These are phyloP conservation scores for Zymoseptoria pseudotritici DNA, from an alignment of 2,329 filamentous ascomycete genomes.

Conservation along the genomic window DNA sequence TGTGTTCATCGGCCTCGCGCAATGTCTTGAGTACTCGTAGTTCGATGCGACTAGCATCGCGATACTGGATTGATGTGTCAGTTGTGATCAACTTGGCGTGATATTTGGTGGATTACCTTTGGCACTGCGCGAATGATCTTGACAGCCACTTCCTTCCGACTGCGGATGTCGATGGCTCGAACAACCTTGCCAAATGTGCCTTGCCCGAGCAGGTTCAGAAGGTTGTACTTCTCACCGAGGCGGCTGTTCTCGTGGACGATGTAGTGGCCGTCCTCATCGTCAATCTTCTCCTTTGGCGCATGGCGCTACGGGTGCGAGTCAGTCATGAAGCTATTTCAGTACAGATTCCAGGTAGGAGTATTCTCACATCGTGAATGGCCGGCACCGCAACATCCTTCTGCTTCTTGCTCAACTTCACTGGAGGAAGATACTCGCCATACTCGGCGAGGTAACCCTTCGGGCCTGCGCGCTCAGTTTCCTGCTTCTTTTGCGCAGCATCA, in stretches of 20 bases:
- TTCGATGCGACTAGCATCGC: constrained; percentile 92
- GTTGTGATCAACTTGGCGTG: not conserved
- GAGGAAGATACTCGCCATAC: constrained; percentile 68
- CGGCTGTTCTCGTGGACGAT: constrained; percentile 82
- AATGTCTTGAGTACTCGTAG: constrained; percentile 86
- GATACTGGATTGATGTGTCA: constrained; percentile 48
- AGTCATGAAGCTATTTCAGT: constrained; percentile 7
- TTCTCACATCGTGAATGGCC: constrained; percentile 49
- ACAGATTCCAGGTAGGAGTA: not conserved
- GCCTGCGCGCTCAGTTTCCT: constrained; percentile 23
- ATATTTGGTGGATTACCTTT: constrained; percentile 44
- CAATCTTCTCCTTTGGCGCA: constrained; percentile 57
- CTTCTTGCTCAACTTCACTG: constrained; percentile 83
- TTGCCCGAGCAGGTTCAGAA: constrained; percentile 83
- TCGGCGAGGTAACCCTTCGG: constrained; percentile 27
- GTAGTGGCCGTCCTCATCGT: constrained; percentile 96
- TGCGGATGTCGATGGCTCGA: constrained; percentile 73
- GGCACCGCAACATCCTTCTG: constrained; percentile 58
- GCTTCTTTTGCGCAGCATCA: constrained; percentile 26
- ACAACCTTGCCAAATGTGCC: constrained; percentile 98
- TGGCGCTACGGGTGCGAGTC: constrained; percentile 19
- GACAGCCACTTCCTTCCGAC: constrained; percentile 77
- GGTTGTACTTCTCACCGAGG: constrained; percentile 83
- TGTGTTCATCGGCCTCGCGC: constrained; percentile 81
- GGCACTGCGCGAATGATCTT: constrained; percentile 98